Percentiles rank a stretch among this genome's conserved stretches.
Conservation (phyloP, 2,329 filamentous ascomycete genomes). For the Botryotinia globosa region DNA sequence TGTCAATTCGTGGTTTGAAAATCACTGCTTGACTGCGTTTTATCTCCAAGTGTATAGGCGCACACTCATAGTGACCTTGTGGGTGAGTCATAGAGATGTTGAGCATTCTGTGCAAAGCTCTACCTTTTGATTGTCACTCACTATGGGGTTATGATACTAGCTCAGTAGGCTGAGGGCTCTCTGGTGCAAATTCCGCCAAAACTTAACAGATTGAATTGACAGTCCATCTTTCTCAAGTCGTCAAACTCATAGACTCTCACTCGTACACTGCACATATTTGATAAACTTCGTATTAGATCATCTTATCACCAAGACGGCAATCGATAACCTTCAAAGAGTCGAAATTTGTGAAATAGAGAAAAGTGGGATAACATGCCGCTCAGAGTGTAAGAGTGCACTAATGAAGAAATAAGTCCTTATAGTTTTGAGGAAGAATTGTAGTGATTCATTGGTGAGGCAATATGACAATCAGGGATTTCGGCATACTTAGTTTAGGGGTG, state of each 20-base stretch:
- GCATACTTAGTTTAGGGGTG: neutral
- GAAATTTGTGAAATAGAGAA: neutral
- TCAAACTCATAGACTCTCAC: neutral
- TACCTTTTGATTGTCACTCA: neutral
- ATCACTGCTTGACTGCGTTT: neutral
- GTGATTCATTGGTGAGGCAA: neutral
- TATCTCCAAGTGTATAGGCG: neutral
- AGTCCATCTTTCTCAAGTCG: fast-evolving
- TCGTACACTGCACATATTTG: neutral
- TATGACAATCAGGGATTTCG: too few species aligned
- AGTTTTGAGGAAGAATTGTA: neutral
- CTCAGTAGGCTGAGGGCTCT: neutral
- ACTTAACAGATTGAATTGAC: neutral
- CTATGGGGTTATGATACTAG: neutral
- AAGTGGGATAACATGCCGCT: neutral
- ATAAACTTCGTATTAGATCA: neutral
- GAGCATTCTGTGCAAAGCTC: neutral
- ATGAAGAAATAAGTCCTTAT: neutral
- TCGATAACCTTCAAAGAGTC: neutral
- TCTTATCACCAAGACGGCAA: neutral
- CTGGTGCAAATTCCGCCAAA: neutral
- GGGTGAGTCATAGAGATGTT: neutral
- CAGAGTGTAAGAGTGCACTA: neutral
- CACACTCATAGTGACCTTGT: neutral
- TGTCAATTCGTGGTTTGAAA: neutral